phyloP scores from a whole-genome alignment of 768 basidiomycete genomes.

The Lentinula sp. region DNA sequence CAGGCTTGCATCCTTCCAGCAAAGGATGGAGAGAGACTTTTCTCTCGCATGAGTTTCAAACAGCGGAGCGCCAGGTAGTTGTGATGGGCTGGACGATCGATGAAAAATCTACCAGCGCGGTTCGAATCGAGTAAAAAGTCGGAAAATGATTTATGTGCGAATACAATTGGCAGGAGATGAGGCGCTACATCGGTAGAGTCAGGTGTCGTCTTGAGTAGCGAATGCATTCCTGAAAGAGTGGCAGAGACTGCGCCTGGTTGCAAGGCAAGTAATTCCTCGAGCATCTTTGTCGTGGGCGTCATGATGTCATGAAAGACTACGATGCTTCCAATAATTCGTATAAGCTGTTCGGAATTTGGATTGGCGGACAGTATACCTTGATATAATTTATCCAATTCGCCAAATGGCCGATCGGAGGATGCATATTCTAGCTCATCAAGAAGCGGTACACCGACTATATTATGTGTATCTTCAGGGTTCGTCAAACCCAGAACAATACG shows the following conservation, averaged over 20 bases:
- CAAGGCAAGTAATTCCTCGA: background rate
- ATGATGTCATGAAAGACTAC: background rate
- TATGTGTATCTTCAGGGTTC: background rate
- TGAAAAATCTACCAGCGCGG: background rate
- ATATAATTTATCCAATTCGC: background rate
- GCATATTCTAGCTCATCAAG: background rate
- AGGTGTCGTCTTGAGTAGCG: background rate
- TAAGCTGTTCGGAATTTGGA: background rate
- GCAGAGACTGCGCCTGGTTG: background rate
- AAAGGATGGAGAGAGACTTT: background rate
- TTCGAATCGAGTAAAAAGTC: background rate
- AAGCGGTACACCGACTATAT: background rate
- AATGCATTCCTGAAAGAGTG: background rate
- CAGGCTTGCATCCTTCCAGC: no score
- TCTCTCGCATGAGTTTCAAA: background rate
- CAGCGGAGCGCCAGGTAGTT: background rate
- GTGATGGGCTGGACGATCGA: background rate
- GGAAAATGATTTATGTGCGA: background rate
- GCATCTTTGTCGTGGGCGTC: background rate
- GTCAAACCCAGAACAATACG: background rate
- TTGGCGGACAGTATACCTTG: background rate
- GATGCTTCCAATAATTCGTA: background rate
- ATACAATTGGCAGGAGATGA: background rate
- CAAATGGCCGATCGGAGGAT: background rate
- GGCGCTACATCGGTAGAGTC: background rate